These are phyloP conservation scores for Arthroderma sp. DNA, from an alignment of 2,329 filamentous ascomycete species.

Conservation along the genomic window DNA sequence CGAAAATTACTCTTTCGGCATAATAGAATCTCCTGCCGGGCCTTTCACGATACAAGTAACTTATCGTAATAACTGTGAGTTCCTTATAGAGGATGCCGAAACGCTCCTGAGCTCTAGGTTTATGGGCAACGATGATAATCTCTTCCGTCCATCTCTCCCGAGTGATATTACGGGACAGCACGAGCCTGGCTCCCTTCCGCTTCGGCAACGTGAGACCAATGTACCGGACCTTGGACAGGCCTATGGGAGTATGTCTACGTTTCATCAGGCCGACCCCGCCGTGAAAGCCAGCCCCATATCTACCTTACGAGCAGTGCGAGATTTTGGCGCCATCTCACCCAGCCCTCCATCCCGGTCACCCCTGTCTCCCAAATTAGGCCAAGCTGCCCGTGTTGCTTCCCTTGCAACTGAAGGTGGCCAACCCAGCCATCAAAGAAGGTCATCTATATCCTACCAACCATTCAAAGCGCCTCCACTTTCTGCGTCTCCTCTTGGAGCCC, in stretches of 20 bases:
- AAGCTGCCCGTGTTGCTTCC: slow-evolving; percentile 37
- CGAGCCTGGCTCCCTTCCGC: slow-evolving; percentile 65
- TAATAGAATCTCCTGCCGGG: slow-evolving; percentile 76
- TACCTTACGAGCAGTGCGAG: slow-evolving; percentile 58
- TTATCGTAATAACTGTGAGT: slow-evolving; percentile 80
- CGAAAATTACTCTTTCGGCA: slow-evolving; percentile 66
- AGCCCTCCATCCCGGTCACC: slow-evolving; percentile 39
- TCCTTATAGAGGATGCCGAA: slow-evolving; percentile 83
- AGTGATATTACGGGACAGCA: slow-evolving; percentile 27
- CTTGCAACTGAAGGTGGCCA: slow-evolving; percentile 38
- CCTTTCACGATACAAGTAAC: slow-evolving; percentile 68
- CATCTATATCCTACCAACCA: slow-evolving; percentile 81
- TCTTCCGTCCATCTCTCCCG: slow-evolving; percentile 66
- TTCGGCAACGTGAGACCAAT: slow-evolving; percentile 38
- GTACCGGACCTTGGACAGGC: slow-evolving; percentile 57
- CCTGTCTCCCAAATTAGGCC: slow-evolving; percentile 29
- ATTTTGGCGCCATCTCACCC: slow-evolving; percentile 34
- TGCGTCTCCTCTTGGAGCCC: slow-evolving; percentile 49
- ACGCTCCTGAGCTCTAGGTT: slow-evolving; percentile 83
- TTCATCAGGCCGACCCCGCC: slow-evolving; percentile 61
- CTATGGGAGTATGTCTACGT: slow-evolving; percentile 82
- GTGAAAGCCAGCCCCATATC: slow-evolving; percentile 77
- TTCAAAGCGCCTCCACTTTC: slow-evolving; percentile 96
- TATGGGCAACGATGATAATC: slow-evolving; percentile 78
- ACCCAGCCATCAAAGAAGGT: slow-evolving; percentile 45